Evolutionary conservation across 176 grass and related monocot genomes (phyloP), one percentile per base, ranked within the genome.

Genomic region (Puccinellia tenuiflora): DNA sequence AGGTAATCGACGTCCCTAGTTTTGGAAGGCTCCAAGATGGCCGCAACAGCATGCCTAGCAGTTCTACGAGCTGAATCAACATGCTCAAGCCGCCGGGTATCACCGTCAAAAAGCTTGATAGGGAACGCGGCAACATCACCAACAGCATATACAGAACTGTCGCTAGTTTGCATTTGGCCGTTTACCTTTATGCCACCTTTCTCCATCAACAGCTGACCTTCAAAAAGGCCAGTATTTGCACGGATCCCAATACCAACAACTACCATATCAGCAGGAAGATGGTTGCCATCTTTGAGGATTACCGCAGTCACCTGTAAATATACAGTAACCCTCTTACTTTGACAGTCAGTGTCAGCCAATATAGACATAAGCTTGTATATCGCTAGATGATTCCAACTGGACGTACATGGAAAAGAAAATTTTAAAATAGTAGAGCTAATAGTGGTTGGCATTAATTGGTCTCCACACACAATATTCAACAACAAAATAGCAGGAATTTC

Each of bases 141-240:
- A 1, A 98, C 93, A 60, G 93, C 96, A 81, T 92, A 98, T 11
- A 98, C 93, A 31, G 90, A 95, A 48, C 62, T 85, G 63, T 98
- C 88, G 6, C 93, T 95, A 21, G 89, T 92, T 84, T 90, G 93
- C 91, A 98, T 85, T 79, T 85, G 92, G 43, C 92, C 87, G 37
- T 98, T 98, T 77, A 96, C 91, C 80, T 96, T 98, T 78, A 98
- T 93, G 12, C 96, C 96, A 74, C 91, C 89, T 88, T 96, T 91
- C 78, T 95, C 96, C 53, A 90, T 68, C 17, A 85, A 67, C 35
- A 98, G 81, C 62, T 98, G 92, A 37, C 74, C 93, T 93, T 98
- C 96, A 83, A 98, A 98, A 51, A 98, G 87, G 39, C 76, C 57
- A 37, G 91, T 98, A 38, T 95, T 90, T 78, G 91, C 91, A 76